Conservation (phyloP, 1,284 basidiomycete species). For the Ustilago tritici region DNA sequence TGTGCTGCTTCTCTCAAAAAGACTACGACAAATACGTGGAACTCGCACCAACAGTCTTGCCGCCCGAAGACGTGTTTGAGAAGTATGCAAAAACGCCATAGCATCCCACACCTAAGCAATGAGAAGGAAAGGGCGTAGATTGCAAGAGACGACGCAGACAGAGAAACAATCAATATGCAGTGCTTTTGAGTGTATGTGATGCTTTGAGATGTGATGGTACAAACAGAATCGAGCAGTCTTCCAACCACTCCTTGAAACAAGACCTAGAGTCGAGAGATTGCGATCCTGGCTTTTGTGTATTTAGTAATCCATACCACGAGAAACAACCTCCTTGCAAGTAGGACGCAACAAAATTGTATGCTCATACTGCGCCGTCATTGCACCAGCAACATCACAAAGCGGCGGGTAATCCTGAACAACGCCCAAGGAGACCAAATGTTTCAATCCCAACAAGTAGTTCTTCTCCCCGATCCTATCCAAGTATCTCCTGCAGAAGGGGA, state of each 20-base stretch:
- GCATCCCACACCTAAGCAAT: not conserved
- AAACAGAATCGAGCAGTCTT: conserved; percentile 5
- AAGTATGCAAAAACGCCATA: conserved; percentile 25
- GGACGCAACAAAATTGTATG: conserved; percentile 67
- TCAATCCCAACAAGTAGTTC: conserved; percentile 89
- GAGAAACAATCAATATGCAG: not conserved
- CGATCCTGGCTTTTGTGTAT: not conserved
- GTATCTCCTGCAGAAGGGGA: conserved; percentile 96
- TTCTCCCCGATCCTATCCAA: conserved; percentile 86
- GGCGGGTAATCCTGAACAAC: conserved; percentile 96
- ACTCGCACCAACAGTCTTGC: conserved; percentile 31
- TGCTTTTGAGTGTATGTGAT: not conserved
- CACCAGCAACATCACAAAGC: conserved; percentile 76
- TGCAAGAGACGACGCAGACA: not conserved
- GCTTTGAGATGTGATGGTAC: conserved; percentile 3
- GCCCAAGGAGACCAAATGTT: conserved; percentile 87
- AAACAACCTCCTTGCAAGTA: conserved; percentile 81
- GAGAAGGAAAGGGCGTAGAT: not conserved
- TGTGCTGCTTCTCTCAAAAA: conserved; percentile 58
- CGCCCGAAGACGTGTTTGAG: conserved; percentile 31
- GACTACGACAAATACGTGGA: conserved; percentile 49
- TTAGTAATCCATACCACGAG: conserved; percentile 90
- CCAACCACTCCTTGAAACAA: not conserved
- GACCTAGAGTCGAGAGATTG: not conserved
- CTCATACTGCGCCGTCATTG: conserved; percentile 68